These are phyloP conservation scores for Ceratonia siliqua DNA, from an alignment of 306 rosid species.

Conservation along the genomic window DNA sequence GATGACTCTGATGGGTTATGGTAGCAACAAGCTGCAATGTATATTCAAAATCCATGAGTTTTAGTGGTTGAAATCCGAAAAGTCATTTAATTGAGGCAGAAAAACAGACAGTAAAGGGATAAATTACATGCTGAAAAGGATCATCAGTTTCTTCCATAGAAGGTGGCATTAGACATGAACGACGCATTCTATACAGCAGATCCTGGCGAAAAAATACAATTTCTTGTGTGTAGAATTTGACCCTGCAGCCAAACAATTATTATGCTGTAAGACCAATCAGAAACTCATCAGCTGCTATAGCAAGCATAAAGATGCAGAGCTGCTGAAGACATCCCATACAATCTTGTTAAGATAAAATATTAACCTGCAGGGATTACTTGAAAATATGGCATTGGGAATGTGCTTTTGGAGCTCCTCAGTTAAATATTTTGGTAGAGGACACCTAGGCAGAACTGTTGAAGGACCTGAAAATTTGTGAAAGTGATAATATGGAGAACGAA, in stretches of 20 bases:
- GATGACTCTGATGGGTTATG: constrained; percentile 96
- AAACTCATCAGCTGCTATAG: constrained; percentile 22
- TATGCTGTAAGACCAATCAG: constrained; percentile 28
- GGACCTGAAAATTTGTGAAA: constrained; percentile 55
- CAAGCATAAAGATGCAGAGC: constrained; percentile 16
- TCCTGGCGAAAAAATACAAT: constrained; percentile 88
- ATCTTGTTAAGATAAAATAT: constrained; percentile 23
- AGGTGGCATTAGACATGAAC: constrained; percentile 84
- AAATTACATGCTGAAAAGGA: constrained; percentile 81
- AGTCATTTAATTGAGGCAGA: constrained; percentile 21
- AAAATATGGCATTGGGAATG: constrained; percentile 81
- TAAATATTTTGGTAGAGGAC: constrained; percentile 78
- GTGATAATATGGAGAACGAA: constrained; percentile 19
- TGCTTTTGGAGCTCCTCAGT: constrained; percentile 78
- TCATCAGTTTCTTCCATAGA: constrained; percentile 82
- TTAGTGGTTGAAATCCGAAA: constrained; percentile 17
- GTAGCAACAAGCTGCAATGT: constrained; percentile 91
- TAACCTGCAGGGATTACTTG: constrained; percentile 96
- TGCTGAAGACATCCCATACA: constrained; percentile 7
- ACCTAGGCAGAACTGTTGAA: constrained; percentile 75
- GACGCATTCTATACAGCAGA: constrained; percentile 84
- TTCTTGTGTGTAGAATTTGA: constrained; percentile 81
- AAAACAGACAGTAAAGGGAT: constrained; percentile 4
- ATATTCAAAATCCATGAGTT: constrained; percentile 33
- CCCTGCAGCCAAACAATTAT: constrained; percentile 52